Evolutionary conservation across 2,329 filamentous ascomycete species (phyloP), one percentile per base, ranked within the genome.

Genomic region (Neocatenulostroma microsporum): DNA sequence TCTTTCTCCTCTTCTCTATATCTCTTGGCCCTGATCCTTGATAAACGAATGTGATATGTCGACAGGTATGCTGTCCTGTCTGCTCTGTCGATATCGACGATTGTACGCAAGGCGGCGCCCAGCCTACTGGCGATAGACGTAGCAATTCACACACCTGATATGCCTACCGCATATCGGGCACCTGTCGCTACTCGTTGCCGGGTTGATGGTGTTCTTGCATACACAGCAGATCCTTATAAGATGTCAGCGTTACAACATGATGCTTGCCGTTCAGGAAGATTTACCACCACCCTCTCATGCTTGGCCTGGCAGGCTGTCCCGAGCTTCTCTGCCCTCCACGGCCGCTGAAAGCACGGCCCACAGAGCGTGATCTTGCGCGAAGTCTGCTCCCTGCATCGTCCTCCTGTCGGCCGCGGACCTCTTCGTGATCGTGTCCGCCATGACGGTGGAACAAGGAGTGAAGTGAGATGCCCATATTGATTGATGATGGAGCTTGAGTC

Each of bases 201-300:
- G 36, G 23, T 38, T 38, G 4, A 29, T 32, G 6, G 36, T 25
- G n/a, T 33, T 21, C 11, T 15, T 7, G 23, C 36, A 38, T 7
- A 3, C 28, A 14, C 36, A 33, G 29, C 36, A 38, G 13, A 38
- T 17, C 36, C 36, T 38, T n/a, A n/a, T 18, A 8, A 3, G 12
- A 26, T 15, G 21, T 27, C 23, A 26, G 14, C 14, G 14, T n/a
- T 4, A 14, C 13, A 24, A 3, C 10, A 33, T 7, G 9, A 9
- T 8, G 9, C 14, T 7, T 7, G 13, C 13, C 11, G 14, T 4
- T n/a, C n/a, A n/a, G 9, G 9, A 5, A n/a, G 15, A 17, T 23
- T 26, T 36, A 30, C 34, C 34, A 37, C 34, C 34, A 37, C 5
- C 34, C 34, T 9, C 11, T 21, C 34, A 37, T 37, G 20, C 12